These are phyloP conservation scores for Phytophthora sansomeana DNA, from an alignment of 352 stramenopile genomes.

Conservation along the genomic window DNA sequence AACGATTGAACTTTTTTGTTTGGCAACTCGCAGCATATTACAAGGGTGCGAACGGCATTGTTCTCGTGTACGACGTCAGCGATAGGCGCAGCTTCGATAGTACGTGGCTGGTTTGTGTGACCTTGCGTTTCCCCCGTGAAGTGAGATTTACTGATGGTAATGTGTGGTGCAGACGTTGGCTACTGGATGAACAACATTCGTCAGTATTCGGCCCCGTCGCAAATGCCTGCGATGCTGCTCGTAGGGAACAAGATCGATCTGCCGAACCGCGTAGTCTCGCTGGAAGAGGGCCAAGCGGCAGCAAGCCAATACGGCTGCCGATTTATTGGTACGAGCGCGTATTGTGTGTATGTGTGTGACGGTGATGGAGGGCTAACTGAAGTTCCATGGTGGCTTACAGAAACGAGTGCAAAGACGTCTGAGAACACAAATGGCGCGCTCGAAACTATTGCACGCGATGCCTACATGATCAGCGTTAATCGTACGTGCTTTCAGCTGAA, in stretches of 20 bases:
- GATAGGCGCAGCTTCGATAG: conserved; percentile 94
- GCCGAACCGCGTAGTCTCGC: conserved; percentile 78
- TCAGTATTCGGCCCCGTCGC: conserved; percentile 80
- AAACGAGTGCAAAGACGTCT: conserved; percentile 91
- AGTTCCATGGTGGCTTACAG: conserved; percentile 37
- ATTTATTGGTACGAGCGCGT: conserved; percentile 76
- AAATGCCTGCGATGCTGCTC: conserved; percentile 84
- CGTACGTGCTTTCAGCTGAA: conserved; percentile 52
- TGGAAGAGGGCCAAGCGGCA: conserved; percentile 80
- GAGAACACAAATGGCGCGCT: conserved; percentile 89
- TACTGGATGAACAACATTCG: conserved; percentile 98
- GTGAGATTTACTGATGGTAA: conserved; percentile 23
- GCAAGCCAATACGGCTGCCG: conserved; percentile 87
- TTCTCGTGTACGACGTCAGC: conserved; percentile 94
- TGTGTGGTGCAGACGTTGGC: conserved; percentile 77
- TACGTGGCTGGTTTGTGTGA: conserved; percentile 46
- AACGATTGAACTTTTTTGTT: conserved; percentile 18
- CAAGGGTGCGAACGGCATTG: conserved; percentile 94
- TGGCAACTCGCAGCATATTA: conserved; percentile 86
- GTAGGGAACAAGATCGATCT: conserved; percentile 95
- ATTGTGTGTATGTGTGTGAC: neutral
- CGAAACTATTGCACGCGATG: conserved; percentile 87
- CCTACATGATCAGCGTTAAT: conserved; percentile 88
- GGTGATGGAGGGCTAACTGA: conserved; percentile 14
- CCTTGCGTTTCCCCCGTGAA: neutral